Base-by-base conservation (phyloP, 345 rosid species). In the Mallotus nudiflorus region DNA sequence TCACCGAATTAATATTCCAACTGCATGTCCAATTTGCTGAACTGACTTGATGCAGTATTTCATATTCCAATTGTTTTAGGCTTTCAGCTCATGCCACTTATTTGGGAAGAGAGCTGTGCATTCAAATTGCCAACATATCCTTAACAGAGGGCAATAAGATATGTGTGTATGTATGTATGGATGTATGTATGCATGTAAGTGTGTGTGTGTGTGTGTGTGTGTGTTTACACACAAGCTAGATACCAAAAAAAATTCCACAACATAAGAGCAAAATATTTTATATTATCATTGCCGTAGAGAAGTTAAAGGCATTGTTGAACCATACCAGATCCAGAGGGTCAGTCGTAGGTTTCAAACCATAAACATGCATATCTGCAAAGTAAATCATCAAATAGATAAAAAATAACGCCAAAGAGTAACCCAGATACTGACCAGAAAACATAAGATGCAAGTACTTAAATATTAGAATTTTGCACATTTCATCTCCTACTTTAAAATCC, bases 291-390 rank as follows among this genome's bases (percentile, higher is more conserved):
- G n/a, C 24, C 18, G 35, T 1, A 40, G 62, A 44, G 55, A 67
- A 49, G 16, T 4, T 33, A 45, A 35, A 7, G 15, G 54, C 37
- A 44, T 27, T 44, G 35, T 48, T 18, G 33, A 73, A 75, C 29
- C 84, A 78, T 81, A 88, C 93, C 90, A 88, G 74, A 70, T 83
- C 72, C 73, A 88, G 70, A 45, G 87, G 80, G 73, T 88, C 93
- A 25, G 80, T 66, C 91, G 82, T 83, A 28, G 93, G 93, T 80
- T 63, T 79, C 83, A 80, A 67, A 66, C 93, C 93, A 78, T 83
- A 86, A 64, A 86, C 75, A 79, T 77, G 77, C 93, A 88, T 86
- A 76, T 88, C 93, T 88, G 80, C 70, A 72, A 72, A 68, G 60
- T 40, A 68, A 60, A 57, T 27, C 9, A 60, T 54, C 51, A 71